Evolutionary conservation across 2,329 filamentous ascomycete species (phyloP).

Genomic region (Fusarium sp.): DNA sequence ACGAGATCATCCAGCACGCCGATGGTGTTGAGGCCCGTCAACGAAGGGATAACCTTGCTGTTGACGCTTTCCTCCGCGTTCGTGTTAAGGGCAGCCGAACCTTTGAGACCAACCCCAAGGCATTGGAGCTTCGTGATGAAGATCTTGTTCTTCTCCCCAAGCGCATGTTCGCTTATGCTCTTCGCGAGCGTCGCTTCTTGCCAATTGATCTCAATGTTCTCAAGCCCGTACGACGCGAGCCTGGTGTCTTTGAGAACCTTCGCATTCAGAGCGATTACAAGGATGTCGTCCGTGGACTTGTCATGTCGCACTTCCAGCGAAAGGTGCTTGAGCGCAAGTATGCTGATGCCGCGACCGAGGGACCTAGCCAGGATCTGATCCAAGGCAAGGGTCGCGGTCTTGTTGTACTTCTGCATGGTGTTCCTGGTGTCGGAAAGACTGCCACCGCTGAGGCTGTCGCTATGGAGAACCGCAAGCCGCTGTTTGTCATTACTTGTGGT

Average conservation of each 20-base stretch:
- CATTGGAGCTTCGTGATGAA: conserved; percentile 44
- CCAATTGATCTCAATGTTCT: conserved; percentile 52
- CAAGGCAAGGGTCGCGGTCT: conserved; percentile 59
- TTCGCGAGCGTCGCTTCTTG: conserved; percentile 55
- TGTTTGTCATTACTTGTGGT: conserved; percentile 63
- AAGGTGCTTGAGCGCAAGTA: conserved; percentile 53
- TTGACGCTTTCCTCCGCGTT: conserved; percentile 51
- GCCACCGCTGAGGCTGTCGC: conserved; percentile 59
- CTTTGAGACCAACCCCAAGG: conserved; percentile 50
- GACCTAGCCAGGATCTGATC: conserved; percentile 55
- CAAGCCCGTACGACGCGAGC: conserved; percentile 52
- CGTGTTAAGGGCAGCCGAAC: conserved; percentile 52
- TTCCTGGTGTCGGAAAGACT: conserved; percentile 63
- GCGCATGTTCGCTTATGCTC: conserved; percentile 56
- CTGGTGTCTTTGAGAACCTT: conserved; percentile 55
- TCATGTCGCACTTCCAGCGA: conserved; percentile 56
- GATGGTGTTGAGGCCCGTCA: conserved; percentile 54
- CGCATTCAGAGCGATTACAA: conserved; percentile 56
- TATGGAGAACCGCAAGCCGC: conserved; percentile 56
- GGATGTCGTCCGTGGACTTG: conserved; percentile 54
- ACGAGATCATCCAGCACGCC: conserved; percentile 51
- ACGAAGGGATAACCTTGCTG: conserved; percentile 52
- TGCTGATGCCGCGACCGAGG: conserved; percentile 45
- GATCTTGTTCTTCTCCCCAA: conserved; percentile 53
- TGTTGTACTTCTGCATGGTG: conserved; percentile 59